phyloP scores from a whole-genome alignment of 1,284 basidiomycete genomes.

The Malassezia arunalokei region DNA sequence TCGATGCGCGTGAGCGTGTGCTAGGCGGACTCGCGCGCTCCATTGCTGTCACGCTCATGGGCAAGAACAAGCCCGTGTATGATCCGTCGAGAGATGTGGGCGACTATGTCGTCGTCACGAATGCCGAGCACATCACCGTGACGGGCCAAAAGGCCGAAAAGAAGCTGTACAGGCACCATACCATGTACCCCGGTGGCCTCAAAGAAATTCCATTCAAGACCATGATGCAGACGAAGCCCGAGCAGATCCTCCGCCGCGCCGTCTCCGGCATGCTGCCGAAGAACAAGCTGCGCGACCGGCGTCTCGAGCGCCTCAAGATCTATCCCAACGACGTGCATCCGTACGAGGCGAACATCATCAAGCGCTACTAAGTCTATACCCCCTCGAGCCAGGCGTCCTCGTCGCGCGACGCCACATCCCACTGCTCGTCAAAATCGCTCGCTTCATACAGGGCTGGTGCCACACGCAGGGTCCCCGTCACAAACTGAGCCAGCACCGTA shows the following conservation, averaged over 20 bases:
- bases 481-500: conserved; percentile 8
- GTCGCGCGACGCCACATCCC: neutral
- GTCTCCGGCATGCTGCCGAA: conserved; percentile 46
- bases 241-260: conserved; percentile 53
- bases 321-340: conserved; percentile 38
- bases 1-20: conserved; percentile 75
- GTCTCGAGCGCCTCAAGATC: conserved; percentile 41
- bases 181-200: conserved; percentile 84
- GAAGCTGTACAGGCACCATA: conserved; percentile 74
- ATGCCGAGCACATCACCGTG: conserved; percentile 70
- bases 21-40: conserved; percentile 84
- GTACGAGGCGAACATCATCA: conserved; percentile 29
- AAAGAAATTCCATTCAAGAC: conserved; percentile 51
- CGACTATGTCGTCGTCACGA: conserved; percentile 93
- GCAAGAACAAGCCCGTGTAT: conserved; percentile 96
- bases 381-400: conserved; percentile 16
- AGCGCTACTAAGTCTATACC: conserved; percentile 13
- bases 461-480: neutral
- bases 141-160: conserved; percentile 82
- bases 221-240: conserved; percentile 59
- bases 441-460: conserved; percentile 4
- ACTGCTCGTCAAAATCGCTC: conserved; percentile 16
- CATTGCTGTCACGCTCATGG: conserved; percentile 91
- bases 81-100: conserved; percentile 57
- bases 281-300: conserved; percentile 41